Evolutionary conservation across 177 flowering plant genomes (phyloP).

Genomic region (Vitis hybrid): DNA sequence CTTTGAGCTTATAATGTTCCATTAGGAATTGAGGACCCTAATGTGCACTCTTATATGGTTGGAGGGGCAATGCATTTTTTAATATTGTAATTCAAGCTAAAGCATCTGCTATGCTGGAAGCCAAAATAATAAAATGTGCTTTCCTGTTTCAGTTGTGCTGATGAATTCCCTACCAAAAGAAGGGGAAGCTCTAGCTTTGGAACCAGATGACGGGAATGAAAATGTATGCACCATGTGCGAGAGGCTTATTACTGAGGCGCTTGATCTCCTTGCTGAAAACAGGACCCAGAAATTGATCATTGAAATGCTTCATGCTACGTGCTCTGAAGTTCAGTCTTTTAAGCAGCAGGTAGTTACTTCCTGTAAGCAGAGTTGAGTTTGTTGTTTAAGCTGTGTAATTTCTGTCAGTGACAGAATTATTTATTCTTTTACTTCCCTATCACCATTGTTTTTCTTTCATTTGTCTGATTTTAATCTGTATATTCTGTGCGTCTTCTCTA

Average conservation of each 20-base stretch:
- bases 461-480: no score
- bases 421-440: background rate
- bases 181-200: constrained; percentile 18
- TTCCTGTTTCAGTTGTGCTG: constrained; percentile 23
- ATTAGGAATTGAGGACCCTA: no score
- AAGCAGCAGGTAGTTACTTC: constrained; percentile 45
- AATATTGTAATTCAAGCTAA: background rate
- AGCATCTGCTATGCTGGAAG: background rate
- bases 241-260: constrained; percentile 48
- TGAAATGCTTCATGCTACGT: constrained; percentile 47
- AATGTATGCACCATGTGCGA: constrained; percentile 66
- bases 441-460: no score
- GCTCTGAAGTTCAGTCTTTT: constrained; percentile 48
- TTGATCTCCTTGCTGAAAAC: constrained; percentile 50
- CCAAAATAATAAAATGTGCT: constrained; percentile 2
- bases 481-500: no score
- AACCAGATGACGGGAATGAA: constrained; percentile 23
- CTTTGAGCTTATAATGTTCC: no score
- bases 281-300: constrained; percentile 65
- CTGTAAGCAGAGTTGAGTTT: background rate
- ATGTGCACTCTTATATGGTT: no score
- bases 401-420: background rate
- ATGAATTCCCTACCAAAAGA: constrained; percentile 10
- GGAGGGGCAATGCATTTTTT: background rate
- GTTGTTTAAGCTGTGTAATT: background rate